These are phyloP conservation scores for Leishmania gerbilli DNA, from an alignment of 208 protist genomes.

Conservation along the genomic window DNA sequence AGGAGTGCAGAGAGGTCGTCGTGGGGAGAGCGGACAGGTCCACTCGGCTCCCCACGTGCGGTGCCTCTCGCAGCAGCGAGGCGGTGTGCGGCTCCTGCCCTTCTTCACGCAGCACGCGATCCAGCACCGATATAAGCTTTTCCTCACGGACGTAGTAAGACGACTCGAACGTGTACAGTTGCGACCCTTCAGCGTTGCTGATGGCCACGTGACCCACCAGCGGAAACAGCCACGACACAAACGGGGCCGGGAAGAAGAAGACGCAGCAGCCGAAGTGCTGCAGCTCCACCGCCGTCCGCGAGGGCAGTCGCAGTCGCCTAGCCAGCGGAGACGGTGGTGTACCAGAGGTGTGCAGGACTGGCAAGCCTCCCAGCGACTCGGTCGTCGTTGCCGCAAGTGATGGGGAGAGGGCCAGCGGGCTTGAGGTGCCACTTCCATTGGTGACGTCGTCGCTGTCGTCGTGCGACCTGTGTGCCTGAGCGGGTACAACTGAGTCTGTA, in stretches of 20 bases:
- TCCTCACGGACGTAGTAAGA: conserved; percentile 73
- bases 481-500: not conserved
- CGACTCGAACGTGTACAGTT: conserved; percentile 71
- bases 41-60: not conserved
- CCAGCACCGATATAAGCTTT: conserved; percentile 47
- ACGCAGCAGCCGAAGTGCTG: conserved; percentile 84
- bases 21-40: not conserved
- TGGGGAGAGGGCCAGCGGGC: not conserved
- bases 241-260: conserved; percentile 83
- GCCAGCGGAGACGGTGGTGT: conserved; percentile 9
- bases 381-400: not conserved
- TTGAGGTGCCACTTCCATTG: not conserved
- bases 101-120: conserved; percentile 32
- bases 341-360: not conserved
- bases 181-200: conserved; percentile 70
- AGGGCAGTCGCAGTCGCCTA: conserved; percentile 1
- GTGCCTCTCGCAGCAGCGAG: not conserved
- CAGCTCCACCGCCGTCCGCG: conserved; percentile 16
- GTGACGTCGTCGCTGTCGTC: not conserved
- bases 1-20: not conserved
- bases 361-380: not conserved
- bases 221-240: conserved; percentile 83
- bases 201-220: conserved; percentile 83
- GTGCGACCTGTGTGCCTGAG: not conserved
- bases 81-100: not conserved